These are phyloP conservation scores for Scytalidium sp. DNA, from an alignment of 2,329 filamentous ascomycete genomes.

Conservation along the genomic window DNA sequence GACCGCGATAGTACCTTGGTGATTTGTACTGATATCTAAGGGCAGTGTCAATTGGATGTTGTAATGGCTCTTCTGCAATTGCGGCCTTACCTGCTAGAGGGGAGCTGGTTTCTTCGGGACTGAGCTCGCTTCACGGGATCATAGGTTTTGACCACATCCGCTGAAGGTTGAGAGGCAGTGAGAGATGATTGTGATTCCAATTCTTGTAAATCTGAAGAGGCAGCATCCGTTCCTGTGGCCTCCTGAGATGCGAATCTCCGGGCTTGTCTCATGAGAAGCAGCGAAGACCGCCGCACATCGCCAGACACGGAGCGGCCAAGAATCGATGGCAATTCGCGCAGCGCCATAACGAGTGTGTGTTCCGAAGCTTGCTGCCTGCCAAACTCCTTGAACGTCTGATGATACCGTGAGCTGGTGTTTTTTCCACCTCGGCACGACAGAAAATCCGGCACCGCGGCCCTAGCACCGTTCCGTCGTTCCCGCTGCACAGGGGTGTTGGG, in stretches of 20 bases:
- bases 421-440: background rate
- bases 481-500: background rate
- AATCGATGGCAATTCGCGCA: conserved; percentile 26
- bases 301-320: conserved; percentile 21
- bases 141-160: conserved; percentile 36
- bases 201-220: conserved; percentile 31
- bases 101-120: conserved; percentile 33
- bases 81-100: conserved; percentile 34
- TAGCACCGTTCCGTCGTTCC: background rate
- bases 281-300: conserved; percentile 14
- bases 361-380: background rate
- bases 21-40: conserved; percentile 91
- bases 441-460: background rate
- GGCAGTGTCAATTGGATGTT: conserved; percentile 9
- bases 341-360: conserved; percentile 22
- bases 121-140: conserved; percentile 45
- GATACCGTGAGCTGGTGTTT: background rate
- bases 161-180: conserved; percentile 28
- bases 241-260: conserved; percentile 25
- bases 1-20: conserved; percentile 91
- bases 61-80: conserved; percentile 1
- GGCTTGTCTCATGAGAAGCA: conserved; percentile 9
- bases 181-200: conserved; percentile 45
- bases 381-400: background rate
- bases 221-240: conserved; percentile 13